Percentiles rank a stretch among this genome's conserved stretches.
Evolutionary conservation across 805 yeast species (phyloP).

Genomic region (Huiozyma sinensis): DNA sequence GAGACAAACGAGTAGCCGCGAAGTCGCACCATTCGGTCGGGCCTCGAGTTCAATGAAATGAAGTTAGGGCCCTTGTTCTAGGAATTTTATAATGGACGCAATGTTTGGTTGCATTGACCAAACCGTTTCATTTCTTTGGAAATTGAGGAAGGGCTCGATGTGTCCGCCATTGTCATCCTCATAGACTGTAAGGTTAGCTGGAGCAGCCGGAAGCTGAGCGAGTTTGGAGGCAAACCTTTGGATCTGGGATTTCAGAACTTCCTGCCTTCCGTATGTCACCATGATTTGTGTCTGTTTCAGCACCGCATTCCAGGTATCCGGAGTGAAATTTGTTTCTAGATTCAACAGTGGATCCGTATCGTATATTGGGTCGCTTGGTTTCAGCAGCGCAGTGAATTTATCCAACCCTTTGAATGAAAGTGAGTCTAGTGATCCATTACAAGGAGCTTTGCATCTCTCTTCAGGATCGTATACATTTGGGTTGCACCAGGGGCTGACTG

Average conservation of each 20-base stretch:
- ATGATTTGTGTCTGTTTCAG: conserved; percentile 6
- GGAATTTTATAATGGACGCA: neutral
- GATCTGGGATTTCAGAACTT: conserved; percentile 15
- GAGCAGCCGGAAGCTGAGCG: neutral
- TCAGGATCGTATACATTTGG: conserved; percentile 5
- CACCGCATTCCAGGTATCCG: conserved; percentile 9
- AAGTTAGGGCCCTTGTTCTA: neutral
- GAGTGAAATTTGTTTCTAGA: conserved; percentile 13
- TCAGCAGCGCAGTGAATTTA: conserved; percentile 1
- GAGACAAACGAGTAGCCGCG: no score
- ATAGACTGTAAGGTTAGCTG: neutral
- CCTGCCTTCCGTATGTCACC: conserved; percentile 17
- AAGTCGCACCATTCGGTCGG: no score
- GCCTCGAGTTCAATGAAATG: no score
- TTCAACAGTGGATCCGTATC: conserved; percentile 5
- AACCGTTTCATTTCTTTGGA: neutral
- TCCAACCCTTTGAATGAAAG: conserved; percentile 7
- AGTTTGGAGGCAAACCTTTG: conserved; percentile 6
- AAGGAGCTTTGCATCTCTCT: conserved; percentile 1
- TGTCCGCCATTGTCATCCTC: conserved; percentile 11
- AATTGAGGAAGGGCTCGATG: conserved; percentile 6
- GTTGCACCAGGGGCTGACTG: conserved; percentile 22
- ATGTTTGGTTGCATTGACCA: neutral
- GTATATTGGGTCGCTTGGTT: neutral
- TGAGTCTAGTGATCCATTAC: conserved; percentile 6